A percentile compares a stretch with the other conserved stretches of the same genome.
Conservation (phyloP, 352 stramenopile species). For the Pythium rhizo-oryzae region DNA sequence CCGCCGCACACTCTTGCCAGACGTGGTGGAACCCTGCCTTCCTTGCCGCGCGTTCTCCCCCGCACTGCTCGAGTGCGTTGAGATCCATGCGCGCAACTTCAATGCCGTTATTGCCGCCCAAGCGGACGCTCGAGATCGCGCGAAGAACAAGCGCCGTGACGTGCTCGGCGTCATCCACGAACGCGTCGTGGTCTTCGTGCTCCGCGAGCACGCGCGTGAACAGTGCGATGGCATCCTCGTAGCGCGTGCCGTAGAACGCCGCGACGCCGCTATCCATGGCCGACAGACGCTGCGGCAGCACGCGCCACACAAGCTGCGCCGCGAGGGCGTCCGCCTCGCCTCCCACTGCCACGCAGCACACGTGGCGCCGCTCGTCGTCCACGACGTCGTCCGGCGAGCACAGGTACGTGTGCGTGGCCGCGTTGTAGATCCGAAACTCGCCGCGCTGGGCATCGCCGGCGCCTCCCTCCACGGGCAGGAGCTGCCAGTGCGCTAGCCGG, state of each 20-base stretch:
- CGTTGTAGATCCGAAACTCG: conserved; percentile 69
- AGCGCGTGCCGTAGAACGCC: conserved; percentile 61
- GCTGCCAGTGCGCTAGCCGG: conserved; percentile 45
- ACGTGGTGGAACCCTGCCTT: neutral
- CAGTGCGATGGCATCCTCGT: conserved; percentile 47
- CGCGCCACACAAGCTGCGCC: conserved; percentile 44
- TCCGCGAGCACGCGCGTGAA: conserved; percentile 45
- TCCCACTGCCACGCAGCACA: conserved; percentile 31
- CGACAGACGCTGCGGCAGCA: conserved; percentile 43
- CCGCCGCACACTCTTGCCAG: neutral
- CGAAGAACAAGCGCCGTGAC: neutral
- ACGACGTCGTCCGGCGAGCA: conserved; percentile 54
- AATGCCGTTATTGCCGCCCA: neutral
- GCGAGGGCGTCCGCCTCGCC: neutral
- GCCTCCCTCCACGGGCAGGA: conserved; percentile 41
- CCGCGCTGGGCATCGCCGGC: conserved; percentile 30
- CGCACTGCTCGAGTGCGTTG: neutral
- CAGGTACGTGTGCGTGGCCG: conserved; percentile 67
- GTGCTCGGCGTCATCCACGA: neutral
- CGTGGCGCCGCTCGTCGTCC: conserved; percentile 51
- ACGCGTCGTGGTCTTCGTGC: neutral
- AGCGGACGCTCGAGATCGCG: neutral
- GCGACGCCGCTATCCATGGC: conserved; percentile 56
- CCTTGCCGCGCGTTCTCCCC: neutral
- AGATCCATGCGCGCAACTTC: neutral